Evolutionary conservation across 2,329 filamentous ascomycete genomes (phyloP).

Genomic region (Emergomyces orientalis): DNA sequence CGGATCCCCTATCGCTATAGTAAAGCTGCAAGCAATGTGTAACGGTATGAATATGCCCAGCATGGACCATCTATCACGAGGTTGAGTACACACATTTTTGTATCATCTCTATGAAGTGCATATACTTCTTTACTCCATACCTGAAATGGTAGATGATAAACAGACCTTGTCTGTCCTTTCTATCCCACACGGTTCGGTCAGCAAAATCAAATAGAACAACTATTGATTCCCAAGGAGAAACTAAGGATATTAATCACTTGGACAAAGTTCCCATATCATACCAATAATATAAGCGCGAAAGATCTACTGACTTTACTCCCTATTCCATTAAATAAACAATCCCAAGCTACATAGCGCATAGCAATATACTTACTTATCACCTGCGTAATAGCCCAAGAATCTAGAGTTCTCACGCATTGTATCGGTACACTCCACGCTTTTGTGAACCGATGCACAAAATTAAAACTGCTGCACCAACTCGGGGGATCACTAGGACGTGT

Average conservation of each 20-base stretch:
- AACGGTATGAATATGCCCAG: not conserved
- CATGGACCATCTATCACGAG: slow-evolving; percentile 1
- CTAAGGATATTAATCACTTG: not conserved
- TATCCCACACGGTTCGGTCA: not conserved
- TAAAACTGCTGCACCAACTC: not conserved
- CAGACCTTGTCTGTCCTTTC: not conserved
- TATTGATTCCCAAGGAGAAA: not conserved
- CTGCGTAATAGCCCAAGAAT: not conserved
- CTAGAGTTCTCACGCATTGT: not conserved
- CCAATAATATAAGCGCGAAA: not conserved
- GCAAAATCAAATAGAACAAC: not conserved
- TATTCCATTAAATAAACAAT: not conserved
- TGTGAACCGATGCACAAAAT: not conserved
- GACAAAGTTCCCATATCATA: not conserved
- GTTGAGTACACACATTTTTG: not conserved
- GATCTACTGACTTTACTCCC: not conserved
- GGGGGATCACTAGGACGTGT: not conserved
- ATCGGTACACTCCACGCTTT: slow-evolving; percentile 4
- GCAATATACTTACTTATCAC: not conserved
- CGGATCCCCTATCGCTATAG: not conserved
- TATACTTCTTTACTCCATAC: not conserved
- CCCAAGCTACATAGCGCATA: not conserved
- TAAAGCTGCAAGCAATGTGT: not conserved
- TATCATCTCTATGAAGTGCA: not conserved
- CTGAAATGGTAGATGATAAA: not conserved